These are phyloP conservation scores for Singerocomus inundabilis DNA, from an alignment of 1,284 basidiomycete species.

Conservation along the genomic window DNA sequence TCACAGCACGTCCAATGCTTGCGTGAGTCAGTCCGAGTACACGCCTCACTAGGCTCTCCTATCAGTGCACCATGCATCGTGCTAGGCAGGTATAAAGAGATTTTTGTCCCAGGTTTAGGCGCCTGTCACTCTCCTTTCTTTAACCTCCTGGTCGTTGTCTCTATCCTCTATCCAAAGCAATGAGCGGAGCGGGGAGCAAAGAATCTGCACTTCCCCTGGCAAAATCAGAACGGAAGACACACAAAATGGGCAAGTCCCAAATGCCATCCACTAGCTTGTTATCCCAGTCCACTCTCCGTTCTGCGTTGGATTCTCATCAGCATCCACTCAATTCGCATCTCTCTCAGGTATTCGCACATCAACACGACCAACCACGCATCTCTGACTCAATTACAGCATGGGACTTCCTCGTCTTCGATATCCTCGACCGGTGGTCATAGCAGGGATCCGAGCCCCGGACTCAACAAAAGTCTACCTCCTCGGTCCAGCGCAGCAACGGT, in stretches of 20 bases:
- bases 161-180: conserved; percentile 3
- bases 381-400: conserved; percentile 21
- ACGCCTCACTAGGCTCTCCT: too few species aligned
- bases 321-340: conserved; percentile 3
- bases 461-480: conserved; percentile 7
- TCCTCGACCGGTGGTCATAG: background rate
- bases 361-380: background rate
- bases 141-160: background rate
- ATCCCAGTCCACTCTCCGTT: conserved; percentile 8
- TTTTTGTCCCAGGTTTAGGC: background rate
- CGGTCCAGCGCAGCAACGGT: conserved; percentile 12
- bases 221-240: conserved; percentile 12
- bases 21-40: background rate
- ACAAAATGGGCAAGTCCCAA: conserved; percentile 15
- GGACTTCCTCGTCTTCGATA: conserved; percentile 8
- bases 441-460: conserved; percentile 6
- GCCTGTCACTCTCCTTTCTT: background rate
- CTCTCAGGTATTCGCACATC: conserved; percentile 18
- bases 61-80: conserved; percentile 15
- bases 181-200: conserved; percentile 11
- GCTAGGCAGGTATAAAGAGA: conserved; percentile 26
- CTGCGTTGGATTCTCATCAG: conserved; percentile 17
- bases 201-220: background rate
- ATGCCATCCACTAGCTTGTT: background rate
- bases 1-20: background rate